Evolutionary conservation across 208 protist genomes (phyloP), one percentile per base, ranked within the genome.

Genomic region (Paratrypanosoma confusum): DNA sequence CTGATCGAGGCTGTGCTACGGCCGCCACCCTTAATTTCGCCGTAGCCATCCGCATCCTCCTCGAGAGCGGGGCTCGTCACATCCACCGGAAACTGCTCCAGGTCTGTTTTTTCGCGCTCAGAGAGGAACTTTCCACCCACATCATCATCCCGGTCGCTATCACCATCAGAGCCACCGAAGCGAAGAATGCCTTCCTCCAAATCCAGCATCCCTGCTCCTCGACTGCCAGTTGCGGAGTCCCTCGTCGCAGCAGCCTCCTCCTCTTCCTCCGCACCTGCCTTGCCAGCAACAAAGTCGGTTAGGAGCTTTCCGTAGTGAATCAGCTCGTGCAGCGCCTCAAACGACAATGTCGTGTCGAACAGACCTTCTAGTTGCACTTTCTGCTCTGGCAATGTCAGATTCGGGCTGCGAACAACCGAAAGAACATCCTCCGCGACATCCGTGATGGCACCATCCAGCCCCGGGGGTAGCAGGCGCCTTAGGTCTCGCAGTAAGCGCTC

Each of bases 371-470:
- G 65, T 18, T 49, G 53, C 27, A 53, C 44, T 40, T 84, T 61
- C 57, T 81, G 62, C 41, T 75, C 48, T 17, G 54, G 39, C 4
- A 73, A n/a, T n/a, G n/a, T n/a, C 41, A 11, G 45, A 54, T 14
- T 56, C 62, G 2, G 39, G 37, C 14, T 37, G 47, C 78, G 84
- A 5, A 92, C 63, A 28, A 92, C 66, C 20, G 57, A 53, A 4
- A 92, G 65, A 21, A 73, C 67, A 29, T 88, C 63, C 43, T 88
- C 69, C 0, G 83, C 83, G n/a, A 92, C 60, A 31, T 79, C 75
- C 50, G 61, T 66, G 34, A 92, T 53, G n/a, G 71, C 53, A 36
- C 86, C 82, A 39, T 81, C 64, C 23, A 77, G 53, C 13, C 79
- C 71, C 16, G 83, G 80, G 0, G 83, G 83, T 4, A 89, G 64